phyloP scores from a whole-genome alignment of 2,329 filamentous ascomycete genomes.

The Cordyceps cateniannulata region DNA sequence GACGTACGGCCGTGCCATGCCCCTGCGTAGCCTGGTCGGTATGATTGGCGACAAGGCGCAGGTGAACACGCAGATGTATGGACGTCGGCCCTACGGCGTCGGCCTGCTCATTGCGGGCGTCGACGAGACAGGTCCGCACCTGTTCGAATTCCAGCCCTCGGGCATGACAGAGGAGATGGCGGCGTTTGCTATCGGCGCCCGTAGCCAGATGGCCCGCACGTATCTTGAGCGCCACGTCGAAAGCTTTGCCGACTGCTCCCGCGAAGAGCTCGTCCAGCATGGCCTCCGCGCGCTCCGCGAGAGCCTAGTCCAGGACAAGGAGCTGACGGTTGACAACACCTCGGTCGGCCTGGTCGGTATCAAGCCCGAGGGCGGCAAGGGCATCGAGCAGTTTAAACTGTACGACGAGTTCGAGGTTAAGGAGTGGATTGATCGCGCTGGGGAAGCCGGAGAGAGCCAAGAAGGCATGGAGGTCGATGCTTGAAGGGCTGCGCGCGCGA shows the following conservation, averaged over 20 bases:
- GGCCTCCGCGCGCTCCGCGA: constrained; percentile 89
- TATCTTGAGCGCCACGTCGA: constrained; percentile 93
- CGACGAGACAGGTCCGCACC: constrained; percentile 86
- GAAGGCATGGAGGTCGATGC: constrained; percentile 33
- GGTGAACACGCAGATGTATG: constrained; percentile 96
- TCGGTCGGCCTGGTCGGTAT: constrained; percentile 80
- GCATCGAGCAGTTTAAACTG: constrained; percentile 76
- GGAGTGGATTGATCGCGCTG: constrained; percentile 74
- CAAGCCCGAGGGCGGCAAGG: constrained; percentile 44
- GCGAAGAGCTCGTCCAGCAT: constrained; percentile 86
- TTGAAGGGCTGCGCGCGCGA: constrained; percentile 18
- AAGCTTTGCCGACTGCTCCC: constrained; percentile 65
- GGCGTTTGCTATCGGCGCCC: constrained; percentile 90
- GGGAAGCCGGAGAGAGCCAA: constrained; percentile 51
- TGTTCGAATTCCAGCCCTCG: constrained; percentile 96
- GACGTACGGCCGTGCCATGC: constrained; percentile 91
- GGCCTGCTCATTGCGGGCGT: constrained; percentile 89
- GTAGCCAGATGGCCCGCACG: constrained; percentile 95
- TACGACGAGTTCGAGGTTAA: constrained; percentile 85
- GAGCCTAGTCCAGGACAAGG: constrained; percentile 92
- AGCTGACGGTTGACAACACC: constrained; percentile 94
- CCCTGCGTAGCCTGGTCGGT: constrained; percentile 78
- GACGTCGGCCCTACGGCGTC: constrained; percentile 92
- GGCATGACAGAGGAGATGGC: constrained; percentile 97
- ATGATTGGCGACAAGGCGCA: constrained; percentile 96